These are phyloP conservation scores for Lignosus rhinocerotis DNA, from an alignment of 1,284 basidiomycete species.

Conservation along the genomic window DNA sequence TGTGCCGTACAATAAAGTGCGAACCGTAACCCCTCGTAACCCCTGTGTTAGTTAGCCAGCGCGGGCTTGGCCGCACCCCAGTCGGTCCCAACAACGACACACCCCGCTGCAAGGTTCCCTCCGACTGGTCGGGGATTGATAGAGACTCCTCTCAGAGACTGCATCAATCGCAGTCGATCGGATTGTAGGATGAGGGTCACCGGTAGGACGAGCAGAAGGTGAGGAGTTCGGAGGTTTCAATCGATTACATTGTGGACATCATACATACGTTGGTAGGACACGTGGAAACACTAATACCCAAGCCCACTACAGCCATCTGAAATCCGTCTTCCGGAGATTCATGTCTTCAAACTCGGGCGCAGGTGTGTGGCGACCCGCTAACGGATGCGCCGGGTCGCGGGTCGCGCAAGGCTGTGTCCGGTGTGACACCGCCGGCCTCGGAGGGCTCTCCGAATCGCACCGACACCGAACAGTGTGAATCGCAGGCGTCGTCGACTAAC, in stretches of 20 bases:
- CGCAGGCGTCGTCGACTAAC: neutral
- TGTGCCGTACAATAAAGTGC: neutral
- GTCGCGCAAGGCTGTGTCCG: slow-evolving; percentile 17
- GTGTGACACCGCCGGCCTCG: slow-evolving; percentile 9
- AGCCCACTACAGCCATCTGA: no score
- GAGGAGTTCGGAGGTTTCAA: neutral
- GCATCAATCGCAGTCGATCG: neutral
- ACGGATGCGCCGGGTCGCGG: neutral
- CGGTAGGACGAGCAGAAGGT: neutral
- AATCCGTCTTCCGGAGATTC: neutral
- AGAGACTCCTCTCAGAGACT: neutral
- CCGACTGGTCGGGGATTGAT: neutral
- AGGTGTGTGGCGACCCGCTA: neutral
- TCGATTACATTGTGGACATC: neutral
- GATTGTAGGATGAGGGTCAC: neutral
- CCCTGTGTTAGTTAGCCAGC: neutral
- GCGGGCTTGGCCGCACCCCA: neutral
- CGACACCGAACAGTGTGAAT: neutral
- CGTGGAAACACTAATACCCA: no score
- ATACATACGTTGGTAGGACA: neutral
- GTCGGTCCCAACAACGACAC: neutral
- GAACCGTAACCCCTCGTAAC: neutral
- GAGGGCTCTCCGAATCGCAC: slow-evolving; percentile 1
- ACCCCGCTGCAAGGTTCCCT: neutral
- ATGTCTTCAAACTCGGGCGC: neutral